These are phyloP conservation scores for Pueraria montana DNA, from an alignment of 306 rosid species.

Conservation along the genomic window DNA sequence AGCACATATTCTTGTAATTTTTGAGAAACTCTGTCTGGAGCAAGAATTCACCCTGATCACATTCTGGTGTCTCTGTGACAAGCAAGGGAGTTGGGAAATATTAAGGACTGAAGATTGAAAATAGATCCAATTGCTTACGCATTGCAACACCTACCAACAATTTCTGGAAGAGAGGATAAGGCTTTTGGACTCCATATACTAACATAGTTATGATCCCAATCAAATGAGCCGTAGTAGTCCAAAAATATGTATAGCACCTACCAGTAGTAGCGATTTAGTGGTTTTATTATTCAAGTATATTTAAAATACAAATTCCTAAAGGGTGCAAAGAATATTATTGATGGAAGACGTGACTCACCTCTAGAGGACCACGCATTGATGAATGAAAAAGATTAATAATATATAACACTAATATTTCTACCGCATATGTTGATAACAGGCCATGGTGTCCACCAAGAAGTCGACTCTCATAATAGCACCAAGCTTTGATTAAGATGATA, in stretches of 20 bases:
- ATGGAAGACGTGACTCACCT: constrained; percentile 57
- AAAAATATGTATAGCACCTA: constrained; percentile 78
- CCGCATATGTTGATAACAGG: constrained; percentile 75
- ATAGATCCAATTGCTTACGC: constrained; percentile 27
- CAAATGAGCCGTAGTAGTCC: constrained; percentile 73
- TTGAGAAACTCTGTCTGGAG: too few relatives aligned
- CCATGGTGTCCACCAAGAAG: constrained; percentile 78
- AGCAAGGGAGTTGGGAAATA: constrained; percentile 37
- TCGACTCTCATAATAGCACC: constrained; percentile 88
- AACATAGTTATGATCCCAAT: constrained; percentile 67
- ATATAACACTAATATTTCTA: constrained; percentile 70
- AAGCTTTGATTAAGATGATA: constrained; percentile 74
- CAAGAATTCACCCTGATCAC: too few relatives aligned
- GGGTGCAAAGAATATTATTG: constrained; percentile 38
- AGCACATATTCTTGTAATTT: too few relatives aligned
- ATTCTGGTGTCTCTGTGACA: too few relatives aligned
- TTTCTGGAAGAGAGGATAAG: constrained; percentile 63
- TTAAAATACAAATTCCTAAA: constrained; percentile 37
- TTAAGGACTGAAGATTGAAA: constrained; percentile 39
- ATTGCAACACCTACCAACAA: constrained; percentile 57
- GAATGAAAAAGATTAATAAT: constrained; percentile 68
- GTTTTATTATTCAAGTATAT: constrained; percentile 38
- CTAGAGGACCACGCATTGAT: constrained; percentile 73
- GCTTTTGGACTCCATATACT: constrained; percentile 65
- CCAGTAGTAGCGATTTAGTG: constrained; percentile 44